Percentiles rank a stretch among this genome's conserved stretches.
Evolutionary conservation across 2,329 filamentous ascomycete genomes (phyloP).

Genomic region (Madurella mycetomatis): DNA sequence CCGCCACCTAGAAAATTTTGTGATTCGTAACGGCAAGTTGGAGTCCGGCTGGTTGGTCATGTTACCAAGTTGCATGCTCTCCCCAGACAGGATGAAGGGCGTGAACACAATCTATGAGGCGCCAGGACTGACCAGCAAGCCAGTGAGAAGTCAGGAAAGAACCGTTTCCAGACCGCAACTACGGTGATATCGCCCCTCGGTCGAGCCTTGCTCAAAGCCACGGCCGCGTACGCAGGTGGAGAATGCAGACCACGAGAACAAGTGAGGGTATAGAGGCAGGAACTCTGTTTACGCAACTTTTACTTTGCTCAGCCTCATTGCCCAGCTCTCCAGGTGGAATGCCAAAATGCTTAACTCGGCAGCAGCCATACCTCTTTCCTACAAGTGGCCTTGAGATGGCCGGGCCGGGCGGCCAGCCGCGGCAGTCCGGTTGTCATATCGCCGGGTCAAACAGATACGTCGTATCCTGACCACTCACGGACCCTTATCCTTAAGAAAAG

Average conservation of each 20-base stretch:
- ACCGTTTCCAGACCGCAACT: background rate
- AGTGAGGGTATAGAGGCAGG: background rate
- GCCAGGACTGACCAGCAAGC: too few species aligned
- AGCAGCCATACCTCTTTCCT: too few species aligned
- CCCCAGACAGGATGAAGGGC: background rate
- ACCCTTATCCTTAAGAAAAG: background rate
- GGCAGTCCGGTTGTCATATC: background rate
- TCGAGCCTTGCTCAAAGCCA: background rate
- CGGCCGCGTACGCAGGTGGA: background rate
- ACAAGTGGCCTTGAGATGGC: too few species aligned
- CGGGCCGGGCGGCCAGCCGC: background rate
- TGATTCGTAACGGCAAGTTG: background rate
- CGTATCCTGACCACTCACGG: constrained; percentile 9
- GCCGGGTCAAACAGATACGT: background rate
- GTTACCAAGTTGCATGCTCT: background rate
- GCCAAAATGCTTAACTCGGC: background rate
- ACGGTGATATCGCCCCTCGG: background rate
- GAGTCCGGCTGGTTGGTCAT: background rate
- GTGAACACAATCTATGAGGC: too few species aligned
- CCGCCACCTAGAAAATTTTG: background rate
- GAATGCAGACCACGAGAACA: background rate
- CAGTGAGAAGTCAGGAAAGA: background rate
- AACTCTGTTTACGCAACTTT: background rate
- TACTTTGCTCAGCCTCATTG: background rate
- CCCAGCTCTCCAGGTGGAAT: background rate